phyloP scores from a whole-genome alignment of 1,284 basidiomycete genomes.

The Moesziomyces sp. region DNA sequence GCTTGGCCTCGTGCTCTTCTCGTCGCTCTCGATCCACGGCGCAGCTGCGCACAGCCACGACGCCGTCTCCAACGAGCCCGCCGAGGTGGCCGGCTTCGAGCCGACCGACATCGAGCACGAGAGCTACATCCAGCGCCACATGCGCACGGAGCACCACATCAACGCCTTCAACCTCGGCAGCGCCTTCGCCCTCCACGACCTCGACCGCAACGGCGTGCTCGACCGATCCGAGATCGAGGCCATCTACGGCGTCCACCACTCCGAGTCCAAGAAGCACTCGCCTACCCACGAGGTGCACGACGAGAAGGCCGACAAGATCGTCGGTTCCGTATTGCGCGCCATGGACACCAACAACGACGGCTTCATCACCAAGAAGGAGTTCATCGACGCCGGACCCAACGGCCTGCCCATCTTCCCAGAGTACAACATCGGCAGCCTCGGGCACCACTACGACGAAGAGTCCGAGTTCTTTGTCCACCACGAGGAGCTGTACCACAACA shows the following conservation, averaged over 20 bases:
- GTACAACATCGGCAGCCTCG: constrained; percentile 74
- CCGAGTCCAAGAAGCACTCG: constrained; percentile 87
- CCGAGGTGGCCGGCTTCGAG: constrained; percentile 49
- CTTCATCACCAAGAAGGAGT: constrained; percentile 81
- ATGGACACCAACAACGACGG: constrained; percentile 86
- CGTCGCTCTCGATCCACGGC: constrained; percentile 29
- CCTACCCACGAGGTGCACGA: constrained; percentile 81
- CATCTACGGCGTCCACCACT: constrained; percentile 86
- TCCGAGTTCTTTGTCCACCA: constrained; percentile 68
- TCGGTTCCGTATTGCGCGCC: constrained; percentile 77
- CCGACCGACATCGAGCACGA: constrained; percentile 48
- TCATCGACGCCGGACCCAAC: constrained; percentile 79
- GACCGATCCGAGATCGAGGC: constrained; percentile 69
- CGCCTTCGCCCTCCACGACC: constrained; percentile 85
- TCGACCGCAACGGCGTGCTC: constrained; percentile 74
- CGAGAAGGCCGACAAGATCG: constrained; percentile 84
- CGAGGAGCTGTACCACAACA: constrained; percentile 86
- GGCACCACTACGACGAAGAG: constrained; percentile 81
- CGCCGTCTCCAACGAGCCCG: constrained; percentile 38
- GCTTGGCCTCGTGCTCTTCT: constrained; percentile 45
- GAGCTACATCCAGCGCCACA: constrained; percentile 66
- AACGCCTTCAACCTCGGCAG: constrained; percentile 66
- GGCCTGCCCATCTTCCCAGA: constrained; percentile 80
- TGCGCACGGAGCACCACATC: constrained; percentile 68
- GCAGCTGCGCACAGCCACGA: constrained; percentile 39